Evolutionary conservation across 495 filamentous ascomycete species (phyloP).

Genomic region (Aspergillus haitiensis): DNA sequence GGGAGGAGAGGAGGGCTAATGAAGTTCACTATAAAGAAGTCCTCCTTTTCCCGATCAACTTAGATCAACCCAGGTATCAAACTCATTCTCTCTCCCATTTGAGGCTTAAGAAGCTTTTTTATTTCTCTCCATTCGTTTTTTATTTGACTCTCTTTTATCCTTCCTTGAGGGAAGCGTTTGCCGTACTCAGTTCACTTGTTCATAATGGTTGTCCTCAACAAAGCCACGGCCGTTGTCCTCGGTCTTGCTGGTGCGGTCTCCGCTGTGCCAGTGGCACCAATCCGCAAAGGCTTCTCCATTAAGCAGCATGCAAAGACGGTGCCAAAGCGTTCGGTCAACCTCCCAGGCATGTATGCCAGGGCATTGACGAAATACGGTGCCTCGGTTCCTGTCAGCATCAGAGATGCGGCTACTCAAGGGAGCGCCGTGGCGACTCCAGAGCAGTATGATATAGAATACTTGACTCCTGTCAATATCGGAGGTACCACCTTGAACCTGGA

Average conservation of each 20-base stretch:
- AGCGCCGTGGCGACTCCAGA: slow-evolving; percentile 56
- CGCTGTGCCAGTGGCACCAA: slow-evolving; percentile 33
- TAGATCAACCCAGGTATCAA: not conserved
- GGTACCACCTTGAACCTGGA: slow-evolving; percentile 63
- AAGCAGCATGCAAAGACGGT: slow-evolving; percentile 36
- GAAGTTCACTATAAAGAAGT: not conserved
- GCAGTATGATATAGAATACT: slow-evolving; percentile 60
- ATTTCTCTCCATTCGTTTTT: not conserved
- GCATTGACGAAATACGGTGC: slow-evolving; percentile 48
- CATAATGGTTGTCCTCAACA: slow-evolving; percentile 49
- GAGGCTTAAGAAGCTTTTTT: slow-evolving; percentile 5
- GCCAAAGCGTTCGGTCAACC: slow-evolving; percentile 37
- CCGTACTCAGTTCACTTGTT: slow-evolving; percentile 1
- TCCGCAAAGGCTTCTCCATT: slow-evolving; percentile 42
- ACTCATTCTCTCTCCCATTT: not conserved
- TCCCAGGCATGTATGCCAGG: slow-evolving; percentile 43
- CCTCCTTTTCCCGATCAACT: not conserved
- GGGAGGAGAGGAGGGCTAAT: not conserved
- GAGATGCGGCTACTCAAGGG: slow-evolving; percentile 47
- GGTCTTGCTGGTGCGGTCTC: slow-evolving; percentile 35
- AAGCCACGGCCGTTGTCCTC: slow-evolving; percentile 33
- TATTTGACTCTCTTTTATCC: slow-evolving; percentile 1
- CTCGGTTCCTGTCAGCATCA: slow-evolving; percentile 41
- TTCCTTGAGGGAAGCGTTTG: not conserved
- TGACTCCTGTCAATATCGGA: slow-evolving; percentile 67